These are phyloP conservation scores for Begonia loranthoides DNA, from an alignment of 306 rosid species.

Conservation along the genomic window DNA sequence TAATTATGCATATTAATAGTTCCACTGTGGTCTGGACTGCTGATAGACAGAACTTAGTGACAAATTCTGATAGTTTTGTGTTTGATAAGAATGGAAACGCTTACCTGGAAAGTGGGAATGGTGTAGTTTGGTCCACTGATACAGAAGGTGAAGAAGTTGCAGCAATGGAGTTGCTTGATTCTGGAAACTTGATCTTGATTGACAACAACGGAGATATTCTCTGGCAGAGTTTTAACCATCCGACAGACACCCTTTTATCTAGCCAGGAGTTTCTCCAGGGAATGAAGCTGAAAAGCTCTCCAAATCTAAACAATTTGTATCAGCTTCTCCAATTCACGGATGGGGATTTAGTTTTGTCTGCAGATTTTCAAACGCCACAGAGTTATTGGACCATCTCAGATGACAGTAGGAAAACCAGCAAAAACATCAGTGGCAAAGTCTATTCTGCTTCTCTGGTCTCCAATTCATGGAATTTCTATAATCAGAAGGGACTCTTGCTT, in stretches of 20 bases:
- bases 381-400: conserved; percentile 28
- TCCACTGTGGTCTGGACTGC: conserved; percentile 30
- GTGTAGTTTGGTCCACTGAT: conserved; percentile 25
- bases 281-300: conserved; percentile 28
- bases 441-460: conserved; percentile 16
- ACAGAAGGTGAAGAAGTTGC: conserved; percentile 21
- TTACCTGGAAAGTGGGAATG: conserved; percentile 9
- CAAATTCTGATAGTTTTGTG: conserved; percentile 19
- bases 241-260: conserved; percentile 36
- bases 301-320: conserved; percentile 11
- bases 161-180: conserved; percentile 23
- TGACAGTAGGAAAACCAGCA: conserved; percentile 17
- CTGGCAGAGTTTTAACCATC: conserved; percentile 42
- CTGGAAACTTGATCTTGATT: conserved; percentile 33
- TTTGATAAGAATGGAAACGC: conserved; percentile 24
- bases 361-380: conserved; percentile 25
- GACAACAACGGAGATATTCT: conserved; percentile 14
- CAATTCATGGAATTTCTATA: conserved; percentile 34
- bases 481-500: conserved; percentile 15
- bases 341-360: conserved; percentile 21
- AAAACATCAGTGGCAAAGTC: conserved; percentile 14
- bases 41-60: conserved; percentile 17
- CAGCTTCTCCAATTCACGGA: conserved; percentile 22
- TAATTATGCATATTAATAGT: conserved; percentile 6
- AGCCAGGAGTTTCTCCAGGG: conserved; percentile 27